Conservation (phyloP, 1,284 basidiomycete genomes). For the Ustilago loliicola region DNA sequence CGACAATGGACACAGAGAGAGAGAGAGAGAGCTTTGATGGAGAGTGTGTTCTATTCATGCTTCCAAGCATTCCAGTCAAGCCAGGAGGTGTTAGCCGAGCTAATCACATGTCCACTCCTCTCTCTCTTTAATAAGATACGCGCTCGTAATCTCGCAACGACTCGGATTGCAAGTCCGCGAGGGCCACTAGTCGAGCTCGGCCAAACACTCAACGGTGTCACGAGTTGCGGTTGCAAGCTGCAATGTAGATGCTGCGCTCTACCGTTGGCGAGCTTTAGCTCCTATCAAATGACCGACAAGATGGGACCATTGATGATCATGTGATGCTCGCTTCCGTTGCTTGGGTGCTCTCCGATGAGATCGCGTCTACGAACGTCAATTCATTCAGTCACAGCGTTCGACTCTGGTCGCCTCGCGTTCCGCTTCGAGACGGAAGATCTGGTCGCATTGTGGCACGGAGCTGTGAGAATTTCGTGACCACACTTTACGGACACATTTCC, state of each 20-base stretch:
- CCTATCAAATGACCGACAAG: neutral
- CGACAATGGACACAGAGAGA: neutral
- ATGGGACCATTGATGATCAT: neutral
- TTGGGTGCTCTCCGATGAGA: no score
- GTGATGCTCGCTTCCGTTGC: neutral
- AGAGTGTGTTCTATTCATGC: slow-evolving; percentile 1
- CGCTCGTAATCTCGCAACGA: no score
- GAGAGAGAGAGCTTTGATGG: neutral
- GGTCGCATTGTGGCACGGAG: no score
- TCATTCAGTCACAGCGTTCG: no score
- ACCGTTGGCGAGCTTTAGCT: slow-evolving; percentile 1
- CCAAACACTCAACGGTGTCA: slow-evolving; percentile 1
- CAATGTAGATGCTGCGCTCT: neutral
- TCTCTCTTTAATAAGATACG: no score
- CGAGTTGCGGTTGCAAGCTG: neutral
- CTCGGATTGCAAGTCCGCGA: neutral
- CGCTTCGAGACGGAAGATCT: no score
- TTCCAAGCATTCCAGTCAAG: neutral
- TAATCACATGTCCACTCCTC: slow-evolving; percentile 2
- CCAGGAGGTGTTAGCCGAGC: neutral
- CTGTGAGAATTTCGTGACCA: neutral
- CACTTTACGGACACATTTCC: neutral
- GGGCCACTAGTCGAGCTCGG: neutral
- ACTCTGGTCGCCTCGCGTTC: no score
- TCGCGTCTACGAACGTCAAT: no score